Percentiles rank a stretch among this genome's conserved stretches.
Conservation (phyloP, 1,284 basidiomycete species). For the Marasmius oreades region DNA sequence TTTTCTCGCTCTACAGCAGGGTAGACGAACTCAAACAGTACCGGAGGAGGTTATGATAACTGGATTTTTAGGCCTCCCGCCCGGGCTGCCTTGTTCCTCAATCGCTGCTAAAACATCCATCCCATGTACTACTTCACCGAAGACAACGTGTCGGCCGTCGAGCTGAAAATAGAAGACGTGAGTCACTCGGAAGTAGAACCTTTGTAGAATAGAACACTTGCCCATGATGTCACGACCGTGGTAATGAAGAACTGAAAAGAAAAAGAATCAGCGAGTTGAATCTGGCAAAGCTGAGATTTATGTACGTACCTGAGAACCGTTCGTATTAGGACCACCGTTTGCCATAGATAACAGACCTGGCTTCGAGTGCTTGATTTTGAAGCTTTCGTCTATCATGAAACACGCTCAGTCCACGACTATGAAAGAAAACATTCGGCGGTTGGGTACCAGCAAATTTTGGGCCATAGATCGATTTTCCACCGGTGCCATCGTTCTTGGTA, state of each 20-base stretch:
- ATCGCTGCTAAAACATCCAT: not conserved
- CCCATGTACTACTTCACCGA: constrained; percentile 1
- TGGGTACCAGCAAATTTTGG: constrained; percentile 69
- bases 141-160: constrained; percentile 40
- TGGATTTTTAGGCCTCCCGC: not conserved
- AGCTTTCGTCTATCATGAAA: constrained; percentile 77
- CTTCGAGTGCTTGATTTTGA: constrained; percentile 74
- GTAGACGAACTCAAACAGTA: not conserved
- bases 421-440: not conserved
- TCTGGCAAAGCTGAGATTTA: not conserved
- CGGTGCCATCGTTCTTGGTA: constrained; percentile 77
- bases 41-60: not conserved
- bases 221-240: constrained; percentile 58
- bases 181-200: not conserved
- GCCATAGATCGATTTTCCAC: constrained; percentile 92
- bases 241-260: constrained; percentile 72
- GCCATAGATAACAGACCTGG: constrained; percentile 92
- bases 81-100: not conserved
- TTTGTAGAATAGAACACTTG: constrained; percentile 1
- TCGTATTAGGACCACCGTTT: constrained; percentile 70
- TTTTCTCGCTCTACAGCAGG: too few species aligned
- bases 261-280: not conserved
- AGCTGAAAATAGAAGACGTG: constrained; percentile 62
- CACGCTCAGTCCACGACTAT: constrained; percentile 2
- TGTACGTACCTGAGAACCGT: constrained; percentile 42